These are phyloP conservation scores for Fusarium sacchari DNA, from an alignment of 2,329 filamentous ascomycete genomes.

Conservation along the genomic window DNA sequence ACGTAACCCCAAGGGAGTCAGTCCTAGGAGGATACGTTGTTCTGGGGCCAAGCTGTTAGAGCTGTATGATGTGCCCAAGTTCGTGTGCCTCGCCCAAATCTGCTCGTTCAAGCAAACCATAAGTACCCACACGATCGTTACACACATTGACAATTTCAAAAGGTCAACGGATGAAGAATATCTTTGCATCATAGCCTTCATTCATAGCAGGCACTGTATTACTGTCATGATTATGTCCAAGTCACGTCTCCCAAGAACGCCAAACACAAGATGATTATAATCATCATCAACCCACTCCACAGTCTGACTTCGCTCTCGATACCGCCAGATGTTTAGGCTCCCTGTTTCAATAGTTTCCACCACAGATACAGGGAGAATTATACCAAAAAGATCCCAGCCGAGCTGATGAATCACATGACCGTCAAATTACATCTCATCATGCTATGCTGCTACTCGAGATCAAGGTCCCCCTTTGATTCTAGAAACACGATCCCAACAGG, in stretches of 20 bases:
- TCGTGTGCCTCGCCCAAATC: not conserved
- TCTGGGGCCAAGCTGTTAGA: not conserved
- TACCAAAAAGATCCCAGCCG: not conserved
- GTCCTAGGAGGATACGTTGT: not conserved
- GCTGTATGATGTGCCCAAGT: not conserved
- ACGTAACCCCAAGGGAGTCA: not conserved
- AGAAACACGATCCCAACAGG: constrained; percentile 19
- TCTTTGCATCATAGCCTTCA: not conserved
- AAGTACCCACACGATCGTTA: not conserved
- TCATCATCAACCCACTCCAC: not conserved
- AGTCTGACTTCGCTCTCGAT: constrained; percentile 1
- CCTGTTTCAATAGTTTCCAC: not conserved
- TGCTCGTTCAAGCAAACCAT: not conserved
- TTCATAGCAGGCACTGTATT: constrained; percentile 29
- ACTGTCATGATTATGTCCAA: constrained; percentile 40
- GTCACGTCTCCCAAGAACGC: constrained; percentile 19
- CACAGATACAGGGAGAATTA: not conserved
- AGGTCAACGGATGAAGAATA: not conserved
- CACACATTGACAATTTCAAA: not conserved
- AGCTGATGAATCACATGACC: not conserved
- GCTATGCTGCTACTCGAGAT: not conserved
- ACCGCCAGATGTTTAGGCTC: not conserved
- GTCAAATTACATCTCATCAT: constrained; percentile 15
- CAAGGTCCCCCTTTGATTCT: constrained; percentile 13
- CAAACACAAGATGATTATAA: constrained; percentile 5